A percentile compares a stretch with the other conserved stretches of the same genome.
phyloP scores from a whole-genome alignment of 352 stramenopile genomes.

The Pythium biforme region DNA sequence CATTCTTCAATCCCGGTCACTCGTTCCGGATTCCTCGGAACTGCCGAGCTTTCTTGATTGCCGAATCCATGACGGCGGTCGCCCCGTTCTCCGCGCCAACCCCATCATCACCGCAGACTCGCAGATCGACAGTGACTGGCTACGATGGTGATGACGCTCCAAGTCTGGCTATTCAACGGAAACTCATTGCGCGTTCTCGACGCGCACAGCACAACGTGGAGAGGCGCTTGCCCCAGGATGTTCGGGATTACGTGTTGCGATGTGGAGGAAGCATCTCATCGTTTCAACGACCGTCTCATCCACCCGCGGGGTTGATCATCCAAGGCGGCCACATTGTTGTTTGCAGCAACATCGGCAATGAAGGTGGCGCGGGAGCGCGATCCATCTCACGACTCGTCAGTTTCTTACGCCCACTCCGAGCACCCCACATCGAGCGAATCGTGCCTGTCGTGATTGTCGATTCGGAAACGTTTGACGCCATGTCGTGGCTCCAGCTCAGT shows the following conservation, averaged over 20 bases:
- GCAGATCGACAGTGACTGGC: constrained; percentile 9
- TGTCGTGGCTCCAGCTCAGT: constrained; percentile 65
- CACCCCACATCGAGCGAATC: constrained; percentile 59
- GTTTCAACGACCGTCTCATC: constrained; percentile 39
- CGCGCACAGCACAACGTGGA: constrained; percentile 74
- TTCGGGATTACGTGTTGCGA: constrained; percentile 60
- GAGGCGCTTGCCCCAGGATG: constrained; percentile 51
- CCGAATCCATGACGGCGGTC: constrained; percentile 61
- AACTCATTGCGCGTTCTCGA: constrained; percentile 51
- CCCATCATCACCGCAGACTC: neutral
- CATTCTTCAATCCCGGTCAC: constrained; percentile 74
- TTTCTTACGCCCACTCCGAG: constrained; percentile 72
- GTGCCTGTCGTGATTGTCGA: constrained; percentile 81
- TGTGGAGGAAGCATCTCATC: constrained; percentile 34
- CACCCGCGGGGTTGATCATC: constrained; percentile 40
- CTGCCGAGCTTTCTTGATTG: constrained; percentile 76
- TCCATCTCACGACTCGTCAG: constrained; percentile 69
- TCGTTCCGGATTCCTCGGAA: constrained; percentile 45
- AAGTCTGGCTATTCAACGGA: constrained; percentile 19
- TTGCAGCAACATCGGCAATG: constrained; percentile 72
- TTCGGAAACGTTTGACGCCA: constrained; percentile 53
- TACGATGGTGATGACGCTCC: neutral
- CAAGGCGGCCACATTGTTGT: constrained; percentile 76
- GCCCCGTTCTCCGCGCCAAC: constrained; percentile 23
- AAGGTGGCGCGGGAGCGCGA: constrained; percentile 47